Percentiles rank a stretch among this genome's conserved stretches.
Evolutionary conservation across 345 rosid species (phyloP).

Genomic region (sweet orange (Citrus sinensis)): DNA sequence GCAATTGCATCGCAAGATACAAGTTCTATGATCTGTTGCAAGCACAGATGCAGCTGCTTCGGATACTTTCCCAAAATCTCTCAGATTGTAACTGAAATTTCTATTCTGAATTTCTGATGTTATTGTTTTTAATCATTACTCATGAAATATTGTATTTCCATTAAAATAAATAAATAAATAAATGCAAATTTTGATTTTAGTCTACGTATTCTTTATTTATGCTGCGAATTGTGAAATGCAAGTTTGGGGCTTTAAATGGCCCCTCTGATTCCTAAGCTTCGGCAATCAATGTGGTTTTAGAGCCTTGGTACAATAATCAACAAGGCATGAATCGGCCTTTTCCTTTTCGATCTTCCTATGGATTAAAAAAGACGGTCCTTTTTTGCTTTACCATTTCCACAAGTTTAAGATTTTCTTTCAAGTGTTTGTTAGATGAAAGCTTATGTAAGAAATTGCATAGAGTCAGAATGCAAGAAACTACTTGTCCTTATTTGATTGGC

Average conservation of each 20-base stretch:
- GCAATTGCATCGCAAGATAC: neutral
- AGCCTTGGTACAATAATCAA: neutral
- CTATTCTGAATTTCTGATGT: neutral
- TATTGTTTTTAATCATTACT: no score
- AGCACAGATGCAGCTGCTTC: neutral
- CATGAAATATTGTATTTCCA: neutral
- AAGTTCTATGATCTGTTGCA: neutral
- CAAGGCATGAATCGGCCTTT: neutral
- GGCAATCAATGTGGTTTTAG: neutral
- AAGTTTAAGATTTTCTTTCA: neutral
- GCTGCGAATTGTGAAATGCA: no score
- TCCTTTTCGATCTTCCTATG: neutral
- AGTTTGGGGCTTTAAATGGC: neutral
- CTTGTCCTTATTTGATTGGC: neutral
- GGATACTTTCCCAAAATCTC: neutral
- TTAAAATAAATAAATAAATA: no score
- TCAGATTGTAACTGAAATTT: neutral
- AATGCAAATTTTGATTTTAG: no score
- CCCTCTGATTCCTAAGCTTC: neutral
- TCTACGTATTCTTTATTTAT: no score
- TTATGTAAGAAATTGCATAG: neutral
- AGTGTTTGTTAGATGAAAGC: no score
- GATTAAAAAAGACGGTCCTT: neutral
- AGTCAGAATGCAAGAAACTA: neutral
- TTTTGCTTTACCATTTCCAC: neutral